Conservation (phyloP, 2,329 filamentous ascomycete species). For the Camptophora hylomeconis region DNA sequence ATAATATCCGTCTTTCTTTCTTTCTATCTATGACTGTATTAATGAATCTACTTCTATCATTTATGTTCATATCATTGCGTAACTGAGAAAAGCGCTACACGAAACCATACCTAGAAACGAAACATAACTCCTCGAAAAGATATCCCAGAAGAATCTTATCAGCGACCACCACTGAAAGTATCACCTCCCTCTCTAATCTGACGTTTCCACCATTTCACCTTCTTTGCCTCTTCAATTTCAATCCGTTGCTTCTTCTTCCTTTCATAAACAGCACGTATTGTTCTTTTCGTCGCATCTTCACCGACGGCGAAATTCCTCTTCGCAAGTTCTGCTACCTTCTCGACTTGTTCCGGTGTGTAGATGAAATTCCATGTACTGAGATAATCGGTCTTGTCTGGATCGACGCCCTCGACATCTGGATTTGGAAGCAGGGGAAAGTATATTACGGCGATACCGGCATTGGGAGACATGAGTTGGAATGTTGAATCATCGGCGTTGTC, state of each 20-base stretch:
- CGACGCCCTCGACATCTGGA: slow-evolving; percentile 59
- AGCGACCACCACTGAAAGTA: slow-evolving; percentile 12
- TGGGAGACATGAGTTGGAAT: slow-evolving; percentile 58
- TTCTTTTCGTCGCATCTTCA: slow-evolving; percentile 60
- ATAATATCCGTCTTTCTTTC: too few relatives aligned
- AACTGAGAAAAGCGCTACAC: too few relatives aligned
- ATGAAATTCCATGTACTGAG: slow-evolving; percentile 97
- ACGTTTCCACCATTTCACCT: slow-evolving; percentile 23
- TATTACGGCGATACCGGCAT: slow-evolving; percentile 76
- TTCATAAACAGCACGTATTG: slow-evolving; percentile 82
- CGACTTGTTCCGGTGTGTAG: slow-evolving; percentile 82
- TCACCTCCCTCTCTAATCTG: slow-evolving; percentile 11
- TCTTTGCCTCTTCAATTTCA: slow-evolving; percentile 32
- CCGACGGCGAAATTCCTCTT: slow-evolving; percentile 79
- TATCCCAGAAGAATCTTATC: too few relatives aligned
- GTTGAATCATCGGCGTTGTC: slow-evolving; percentile 42
- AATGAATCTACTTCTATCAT: too few relatives aligned
- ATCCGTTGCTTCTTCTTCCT: slow-evolving; percentile 63
- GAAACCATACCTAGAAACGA: too few relatives aligned
- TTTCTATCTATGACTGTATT: too few relatives aligned
- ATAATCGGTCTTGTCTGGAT: slow-evolving; percentile 71
- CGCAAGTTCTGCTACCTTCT: slow-evolving; percentile 69
- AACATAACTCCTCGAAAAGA: too few relatives aligned
- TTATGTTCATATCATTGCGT: too few relatives aligned
- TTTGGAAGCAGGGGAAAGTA: slow-evolving; percentile 88